Base-by-base conservation (phyloP, 108 stramenopile species). In the Pseudonitzschia delicatissima region DNA sequence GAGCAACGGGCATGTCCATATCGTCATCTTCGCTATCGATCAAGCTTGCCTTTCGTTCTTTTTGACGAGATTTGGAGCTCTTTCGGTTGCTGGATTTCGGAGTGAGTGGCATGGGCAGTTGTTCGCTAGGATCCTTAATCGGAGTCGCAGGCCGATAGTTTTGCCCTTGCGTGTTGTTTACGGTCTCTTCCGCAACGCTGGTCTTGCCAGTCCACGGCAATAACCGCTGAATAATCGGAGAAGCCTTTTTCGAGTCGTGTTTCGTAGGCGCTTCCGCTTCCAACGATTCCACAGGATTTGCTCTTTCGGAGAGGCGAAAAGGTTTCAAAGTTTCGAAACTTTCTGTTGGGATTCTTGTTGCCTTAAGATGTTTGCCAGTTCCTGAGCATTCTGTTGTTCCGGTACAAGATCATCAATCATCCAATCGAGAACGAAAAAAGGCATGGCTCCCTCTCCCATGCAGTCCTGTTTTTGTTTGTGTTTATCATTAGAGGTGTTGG, bases 341-440 rank as follows among this genome's bases (percentile, higher is more conserved):
- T 50, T 50, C 21, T 50, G 49, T 4, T 1, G n/a, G 33, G 8
- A 28, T 33, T 33, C 4, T 20, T 32, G 2, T 26, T 57, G 29
- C 33, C 31, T 7, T 21, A 33, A 8, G 55, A 57, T 25, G 7
- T 31, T 26, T 4, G 55, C 29, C 29, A 57, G 13, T 18, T 32
- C 39, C 2, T 40, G 36, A 4, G 60, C 39, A 17, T 33, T 33
- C 12, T 35, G 37, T 39, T 40, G 25, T 35, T 39, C 32, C 0
- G 60, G 60, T 35, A 61, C 36, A 15, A 61, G 32, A 8, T 61
- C 60, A 36, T 61, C 37, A 4, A 61, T 33, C 53, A 55, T 55
- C 60, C 60, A 61, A 61, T 61, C 60, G n/a, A 61, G 36, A 0
- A 61, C 25, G 37, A 61, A 61, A 25, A 61, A 61, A 0, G 60